Base-by-base conservation (phyloP, 768 basidiomycete species). In the Phylloporus rhodoxanthus region DNA sequence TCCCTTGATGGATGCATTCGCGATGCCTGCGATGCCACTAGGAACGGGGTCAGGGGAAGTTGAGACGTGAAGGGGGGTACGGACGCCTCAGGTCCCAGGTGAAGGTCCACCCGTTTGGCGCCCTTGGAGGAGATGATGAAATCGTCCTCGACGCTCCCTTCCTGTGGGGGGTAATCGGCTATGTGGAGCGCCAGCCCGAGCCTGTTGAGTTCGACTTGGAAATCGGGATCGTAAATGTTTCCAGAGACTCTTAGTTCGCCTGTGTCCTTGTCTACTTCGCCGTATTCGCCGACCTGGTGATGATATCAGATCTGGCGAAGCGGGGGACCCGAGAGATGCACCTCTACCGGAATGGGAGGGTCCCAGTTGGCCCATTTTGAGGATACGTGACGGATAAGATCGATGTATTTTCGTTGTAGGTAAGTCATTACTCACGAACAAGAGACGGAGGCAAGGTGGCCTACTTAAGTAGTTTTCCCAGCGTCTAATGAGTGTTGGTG, bases 351-450 rank as follows among this genome's bases (percentile, higher is more conserved):
- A 38, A 59, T 61, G 34, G 68, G 66, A 0, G 70, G 71, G 11
- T 71, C 68, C 68, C 67, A 72, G 50, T 64, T 71, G 39, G 57
- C 68, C 70, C 69, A 72, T 53, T 70, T 71, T 4, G 68, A 66
- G 23, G 68, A 63, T 4, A 44, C 54, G 0, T 49, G 37, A 1
- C 26, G 60, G 41, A 71, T 66, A n/a, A 71, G 67, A 34, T 71
- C 71, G 39, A 62, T 50, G 55, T 62, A 72, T 43, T 71, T 71
- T 42, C 71, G 61, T 3, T 61, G 59, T 5, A 58, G 51, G 23
- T 7, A 19, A 3, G 25, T 17, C 53, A 57, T 58, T 26, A 44
- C 37, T 26, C 28, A 40, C 45, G 33, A 15, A 14, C 8, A 29
- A 7, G 8, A 8, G 25, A 25, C 17, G 20, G 19, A 10, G 3